These are phyloP conservation scores for Pseudozyma flocculosa DNA, from an alignment of 1,284 basidiomycete species.

Conservation along the genomic window DNA sequence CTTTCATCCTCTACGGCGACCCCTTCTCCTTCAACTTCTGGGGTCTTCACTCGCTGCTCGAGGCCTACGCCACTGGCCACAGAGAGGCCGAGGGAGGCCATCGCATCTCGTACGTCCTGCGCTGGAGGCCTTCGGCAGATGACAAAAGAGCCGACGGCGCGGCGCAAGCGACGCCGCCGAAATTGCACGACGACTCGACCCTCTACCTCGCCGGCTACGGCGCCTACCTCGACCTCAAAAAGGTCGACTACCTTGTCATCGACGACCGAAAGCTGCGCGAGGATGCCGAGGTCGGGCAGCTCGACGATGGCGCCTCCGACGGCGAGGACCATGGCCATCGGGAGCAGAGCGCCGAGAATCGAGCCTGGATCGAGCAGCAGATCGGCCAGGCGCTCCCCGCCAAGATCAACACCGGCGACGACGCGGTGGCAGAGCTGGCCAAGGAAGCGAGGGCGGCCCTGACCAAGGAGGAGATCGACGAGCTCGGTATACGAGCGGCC, in stretches of 20 bases:
- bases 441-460: slow-evolving; percentile 10
- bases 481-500: slow-evolving; percentile 37
- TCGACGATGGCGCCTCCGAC: slow-evolving; percentile 5
- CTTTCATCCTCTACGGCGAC: slow-evolving; percentile 46
- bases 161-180: no score
- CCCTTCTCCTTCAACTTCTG: slow-evolving; percentile 42
- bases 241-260: slow-evolving; percentile 91
- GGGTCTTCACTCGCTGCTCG: slow-evolving; percentile 34
- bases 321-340: not conserved
- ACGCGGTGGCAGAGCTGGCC: slow-evolving; percentile 2
- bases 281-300: slow-evolving; percentile 19
- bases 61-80: slow-evolving; percentile 8
- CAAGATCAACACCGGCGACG: no score
- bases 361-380: slow-evolving; percentile 18
- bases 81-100: not conserved
- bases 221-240: slow-evolving; percentile 88
- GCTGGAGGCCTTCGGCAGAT: slow-evolving; percentile 50
- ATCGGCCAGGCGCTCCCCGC: slow-evolving; percentile 11
- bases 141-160: not conserved
- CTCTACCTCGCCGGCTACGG: slow-evolving; percentile 76
- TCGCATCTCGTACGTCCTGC: slow-evolving; percentile 42
- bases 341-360: not conserved
- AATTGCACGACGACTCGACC: not conserved
- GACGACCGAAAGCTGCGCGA: slow-evolving; percentile 51
- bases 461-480: slow-evolving; percentile 14